Base-by-base conservation (phyloP, 192 early-diverging fungal species). In the Coemansia erecta region DNA sequence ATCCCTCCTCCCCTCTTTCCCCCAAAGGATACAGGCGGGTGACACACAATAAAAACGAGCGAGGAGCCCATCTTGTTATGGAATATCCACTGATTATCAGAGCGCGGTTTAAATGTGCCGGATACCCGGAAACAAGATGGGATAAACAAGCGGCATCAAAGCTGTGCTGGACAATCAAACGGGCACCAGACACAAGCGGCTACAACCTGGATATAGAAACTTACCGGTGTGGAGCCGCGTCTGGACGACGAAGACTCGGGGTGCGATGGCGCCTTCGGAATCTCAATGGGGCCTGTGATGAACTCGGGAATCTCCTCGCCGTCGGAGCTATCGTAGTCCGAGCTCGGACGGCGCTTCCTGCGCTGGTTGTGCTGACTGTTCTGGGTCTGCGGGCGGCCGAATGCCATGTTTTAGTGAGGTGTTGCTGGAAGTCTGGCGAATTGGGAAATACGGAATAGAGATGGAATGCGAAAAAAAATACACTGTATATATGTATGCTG, bases 221-320 rank as follows among this genome's bases (percentile, higher is more conserved):
- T 66, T 79, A 79, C 76, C 52, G 76, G 76, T 46, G 76, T 79
- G 35, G 76, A 79, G 55, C 70, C 76, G 23, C 64, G 64, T 40
- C 76, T 66, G 13, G 76, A 63, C 19, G 70, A 69, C n/a, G 70
- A 69, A 24, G 61, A 51, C 22, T 44, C 54, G 24, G 64, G 60
- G 37, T 71, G 75, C 39, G 76, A 79, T 3, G 76, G 76, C 41
- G 76, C 72, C 53, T 68, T 79, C 19, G 76, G 76, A 17, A 79
- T 79, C 35, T 79, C 76, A 56, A 79, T 72, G 4, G 76, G 65
- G 2, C 76, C 76, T 24, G 69, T 62, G 9, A 72, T 66, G 11
- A 70, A 79, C 24, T 79, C 76, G n/a, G 76, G 76, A 45, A 79
- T 54, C 33, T 79, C 76, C 50, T 79, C 76, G 46, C 76, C 76